Conservation (phyloP, 2,329 filamentous ascomycete genomes). For the Chrysoporthe cubensis region DNA sequence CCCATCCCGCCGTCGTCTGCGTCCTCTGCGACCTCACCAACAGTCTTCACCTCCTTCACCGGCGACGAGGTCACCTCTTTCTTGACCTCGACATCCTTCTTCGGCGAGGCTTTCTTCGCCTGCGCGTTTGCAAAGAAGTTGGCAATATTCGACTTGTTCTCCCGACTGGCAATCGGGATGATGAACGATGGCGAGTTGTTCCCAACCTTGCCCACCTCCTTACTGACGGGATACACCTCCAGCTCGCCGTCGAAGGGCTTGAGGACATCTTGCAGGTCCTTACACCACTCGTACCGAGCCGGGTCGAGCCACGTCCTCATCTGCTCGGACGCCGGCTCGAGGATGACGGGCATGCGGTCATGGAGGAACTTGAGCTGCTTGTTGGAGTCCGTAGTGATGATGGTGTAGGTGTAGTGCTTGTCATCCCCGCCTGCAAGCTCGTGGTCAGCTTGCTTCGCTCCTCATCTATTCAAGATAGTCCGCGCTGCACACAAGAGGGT, state of each 20-base stretch:
- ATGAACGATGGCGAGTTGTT: constrained; percentile 87
- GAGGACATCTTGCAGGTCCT: constrained; percentile 77
- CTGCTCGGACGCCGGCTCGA: constrained; percentile 74
- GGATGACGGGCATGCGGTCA: constrained; percentile 92
- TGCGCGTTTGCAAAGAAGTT: constrained; percentile 81
- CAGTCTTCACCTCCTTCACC: constrained; percentile 31
- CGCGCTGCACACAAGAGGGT: background rate
- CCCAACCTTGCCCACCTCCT: constrained; percentile 92
- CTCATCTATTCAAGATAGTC: background rate
- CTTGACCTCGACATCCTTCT: constrained; percentile 41
- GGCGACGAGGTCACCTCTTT: constrained; percentile 33
- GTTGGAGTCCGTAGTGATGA: constrained; percentile 91
- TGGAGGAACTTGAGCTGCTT: constrained; percentile 84
- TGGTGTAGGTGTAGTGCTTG: constrained; percentile 84
- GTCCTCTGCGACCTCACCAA: constrained; percentile 26
- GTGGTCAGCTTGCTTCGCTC: constrained; percentile 9
- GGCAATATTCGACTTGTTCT: constrained; percentile 91
- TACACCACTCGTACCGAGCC: constrained; percentile 70
- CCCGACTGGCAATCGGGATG: constrained; percentile 78
- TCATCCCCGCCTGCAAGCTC: constrained; percentile 56
- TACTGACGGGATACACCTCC: constrained; percentile 82
- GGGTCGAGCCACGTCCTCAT: constrained; percentile 82
- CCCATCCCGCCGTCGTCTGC: constrained; percentile 36
- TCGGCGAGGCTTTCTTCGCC: constrained; percentile 42
- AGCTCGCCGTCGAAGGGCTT: constrained; percentile 78